Percentiles rank a stretch among this genome's conserved stretches.
phyloP scores from a whole-genome alignment of 352 stramenopile species.

The Phytophthora citrophthora region DNA sequence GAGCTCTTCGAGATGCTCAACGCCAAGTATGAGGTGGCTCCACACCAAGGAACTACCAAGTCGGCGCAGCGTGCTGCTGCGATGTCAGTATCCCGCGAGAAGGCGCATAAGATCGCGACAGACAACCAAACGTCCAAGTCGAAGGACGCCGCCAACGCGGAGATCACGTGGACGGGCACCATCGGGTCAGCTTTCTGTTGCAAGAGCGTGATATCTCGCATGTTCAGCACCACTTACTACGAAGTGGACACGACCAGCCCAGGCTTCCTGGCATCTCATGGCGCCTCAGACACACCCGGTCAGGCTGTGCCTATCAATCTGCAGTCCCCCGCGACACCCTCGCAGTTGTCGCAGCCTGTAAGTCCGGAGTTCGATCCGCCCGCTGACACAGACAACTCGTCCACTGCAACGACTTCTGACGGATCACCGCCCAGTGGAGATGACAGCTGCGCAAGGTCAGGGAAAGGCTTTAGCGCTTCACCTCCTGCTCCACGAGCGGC shows the following conservation, averaged over 20 bases:
- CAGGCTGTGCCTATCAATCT: conserved; percentile 61
- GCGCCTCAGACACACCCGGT: conserved; percentile 67
- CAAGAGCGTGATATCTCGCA: conserved; percentile 57
- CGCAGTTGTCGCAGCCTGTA: conserved; percentile 41
- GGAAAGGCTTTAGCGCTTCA: conserved; percentile 35
- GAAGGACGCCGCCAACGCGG: conserved; percentile 60
- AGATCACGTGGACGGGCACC: conserved; percentile 60
- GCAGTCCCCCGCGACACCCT: conserved; percentile 60
- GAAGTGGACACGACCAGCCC: conserved; percentile 82
- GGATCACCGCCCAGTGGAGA: conserved; percentile 44
- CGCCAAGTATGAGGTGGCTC: conserved; percentile 84
- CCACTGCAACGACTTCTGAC: conserved; percentile 51
- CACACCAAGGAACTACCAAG: conserved; percentile 75
- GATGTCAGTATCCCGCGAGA: conserved; percentile 55
- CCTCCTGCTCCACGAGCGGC: conserved; percentile 11
- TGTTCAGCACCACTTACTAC: conserved; percentile 80
- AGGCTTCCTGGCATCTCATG: conserved; percentile 57
- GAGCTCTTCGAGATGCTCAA: conserved; percentile 91
- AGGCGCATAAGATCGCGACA: conserved; percentile 58
- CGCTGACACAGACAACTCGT: conserved; percentile 39
- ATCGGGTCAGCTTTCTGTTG: conserved; percentile 77
- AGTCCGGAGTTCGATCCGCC: conserved; percentile 43
- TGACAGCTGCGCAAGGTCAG: conserved; percentile 38
- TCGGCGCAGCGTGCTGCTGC: conserved; percentile 44
- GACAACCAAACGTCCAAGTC: conserved; percentile 63